Conservation (phyloP, 495 filamentous ascomycete genomes). For the Penicillium simplicissimum region DNA sequence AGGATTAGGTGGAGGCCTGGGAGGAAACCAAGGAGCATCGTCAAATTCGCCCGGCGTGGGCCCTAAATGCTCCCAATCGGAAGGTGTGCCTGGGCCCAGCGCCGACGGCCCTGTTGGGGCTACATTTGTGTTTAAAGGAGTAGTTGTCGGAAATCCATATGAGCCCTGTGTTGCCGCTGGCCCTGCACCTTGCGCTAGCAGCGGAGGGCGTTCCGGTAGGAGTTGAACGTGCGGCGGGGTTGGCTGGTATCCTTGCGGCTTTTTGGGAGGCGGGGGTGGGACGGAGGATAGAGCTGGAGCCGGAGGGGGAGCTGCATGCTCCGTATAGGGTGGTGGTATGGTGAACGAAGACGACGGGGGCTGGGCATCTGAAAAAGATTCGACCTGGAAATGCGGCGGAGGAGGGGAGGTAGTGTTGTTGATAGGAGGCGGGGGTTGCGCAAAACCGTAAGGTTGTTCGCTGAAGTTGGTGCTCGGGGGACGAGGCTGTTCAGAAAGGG, state of each 20-base stretch:
- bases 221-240: conserved; percentile 22
- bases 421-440: conserved; percentile 23
- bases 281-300: conserved; percentile 25
- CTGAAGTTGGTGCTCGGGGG: conserved; percentile 39
- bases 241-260: conserved; percentile 37
- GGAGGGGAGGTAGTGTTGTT: conserved; percentile 17
- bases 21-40: conserved; percentile 32
- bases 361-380: conserved; percentile 21
- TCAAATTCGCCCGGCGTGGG: conserved; percentile 37
- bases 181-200: conserved; percentile 22
- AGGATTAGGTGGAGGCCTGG: conserved; percentile 14
- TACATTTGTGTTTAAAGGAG: conserved; percentile 18
- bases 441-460: conserved; percentile 24
- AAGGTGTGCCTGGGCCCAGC: conserved; percentile 54
- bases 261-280: conserved; percentile 46
- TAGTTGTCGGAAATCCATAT: conserved; percentile 16
- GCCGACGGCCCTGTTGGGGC: conserved; percentile 40
- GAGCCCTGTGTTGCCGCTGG: conserved; percentile 23
- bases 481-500: conserved; percentile 37
- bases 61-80: conserved; percentile 61
- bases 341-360: conserved; percentile 24
- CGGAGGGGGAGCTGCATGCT: conserved; percentile 26
- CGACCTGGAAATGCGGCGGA: conserved; percentile 9
- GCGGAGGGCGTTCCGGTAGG: conserved; percentile 17
- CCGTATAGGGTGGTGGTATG: conserved; percentile 26